Percentiles rank a stretch among this genome's conserved stretches.
Conservation (phyloP, 2,329 filamentous ascomycete genomes). For the Fusarium nygamai region DNA sequence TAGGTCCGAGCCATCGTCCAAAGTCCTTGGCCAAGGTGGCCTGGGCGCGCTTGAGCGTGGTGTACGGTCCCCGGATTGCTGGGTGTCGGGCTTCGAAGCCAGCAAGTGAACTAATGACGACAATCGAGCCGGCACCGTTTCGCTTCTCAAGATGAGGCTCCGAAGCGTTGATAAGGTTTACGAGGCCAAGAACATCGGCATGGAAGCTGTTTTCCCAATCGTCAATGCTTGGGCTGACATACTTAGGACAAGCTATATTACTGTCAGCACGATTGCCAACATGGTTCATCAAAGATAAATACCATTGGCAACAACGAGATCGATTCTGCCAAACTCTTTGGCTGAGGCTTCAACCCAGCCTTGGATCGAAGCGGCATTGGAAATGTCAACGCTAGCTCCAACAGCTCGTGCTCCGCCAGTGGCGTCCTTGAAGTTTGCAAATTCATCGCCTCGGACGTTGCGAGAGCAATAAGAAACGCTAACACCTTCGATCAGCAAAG, state of each 20-base stretch:
- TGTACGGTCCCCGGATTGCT: constrained; percentile 28
- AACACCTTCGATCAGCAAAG: constrained; percentile 37
- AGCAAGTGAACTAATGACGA: constrained; percentile 41
- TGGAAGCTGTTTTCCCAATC: constrained; percentile 41
- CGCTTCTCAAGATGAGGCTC: constrained; percentile 31
- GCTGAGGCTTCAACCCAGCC: constrained; percentile 1
- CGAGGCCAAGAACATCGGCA: constrained; percentile 38
- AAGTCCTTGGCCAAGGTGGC: constrained; percentile 40
- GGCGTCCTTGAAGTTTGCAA: constrained; percentile 17
- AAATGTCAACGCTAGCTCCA: constrained; percentile 38
- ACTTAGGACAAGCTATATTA: constrained; percentile 19
- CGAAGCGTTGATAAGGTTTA: constrained; percentile 32
- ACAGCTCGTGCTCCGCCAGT: constrained; percentile 22
- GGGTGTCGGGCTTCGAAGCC: constrained; percentile 32
- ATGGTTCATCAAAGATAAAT: rapidly evolving
- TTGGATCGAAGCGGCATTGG: constrained; percentile 3
- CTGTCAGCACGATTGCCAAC: neutral
- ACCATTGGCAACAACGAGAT: constrained; percentile 13
- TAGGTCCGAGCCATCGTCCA: constrained; percentile 25
- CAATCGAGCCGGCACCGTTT: constrained; percentile 34
- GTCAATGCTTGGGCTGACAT: constrained; percentile 11
- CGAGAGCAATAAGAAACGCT: constrained; percentile 44
- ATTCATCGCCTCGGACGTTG: constrained; percentile 32
- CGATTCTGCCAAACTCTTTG: constrained; percentile 4
- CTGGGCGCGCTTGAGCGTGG: constrained; percentile 36